A percentile compares a stretch with the other conserved stretches of the same genome.
These are phyloP conservation scores for Golovinomyces cichoracearum DNA, from an alignment of 2,329 filamentous ascomycete species.

Conservation along the genomic window DNA sequence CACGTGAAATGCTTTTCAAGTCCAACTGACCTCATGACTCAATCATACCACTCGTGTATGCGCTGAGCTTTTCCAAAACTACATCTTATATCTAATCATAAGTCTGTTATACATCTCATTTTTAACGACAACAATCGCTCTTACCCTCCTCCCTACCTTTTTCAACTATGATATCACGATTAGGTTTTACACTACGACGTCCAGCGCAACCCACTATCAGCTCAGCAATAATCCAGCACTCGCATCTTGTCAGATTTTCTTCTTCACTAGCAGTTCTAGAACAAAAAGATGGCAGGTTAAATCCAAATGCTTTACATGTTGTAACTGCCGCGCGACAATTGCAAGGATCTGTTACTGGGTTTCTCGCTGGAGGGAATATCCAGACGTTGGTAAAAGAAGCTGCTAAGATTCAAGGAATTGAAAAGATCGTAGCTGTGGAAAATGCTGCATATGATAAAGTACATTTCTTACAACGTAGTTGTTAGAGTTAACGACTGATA, in stretches of 20 bases:
- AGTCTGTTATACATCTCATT: no score
- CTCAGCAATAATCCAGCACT: conserved; percentile 13
- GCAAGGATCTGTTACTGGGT: conserved; percentile 62
- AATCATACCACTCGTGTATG: no score
- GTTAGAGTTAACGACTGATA: conserved; percentile 2
- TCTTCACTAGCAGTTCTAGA: conserved; percentile 73
- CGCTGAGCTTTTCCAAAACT: no score
- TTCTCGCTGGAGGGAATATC: conserved; percentile 59
- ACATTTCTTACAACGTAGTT: conserved; percentile 4
- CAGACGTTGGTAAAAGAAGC: conserved; percentile 57
- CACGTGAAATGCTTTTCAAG: no score
- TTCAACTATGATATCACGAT: conserved; percentile 14
- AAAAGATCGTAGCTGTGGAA: conserved; percentile 74
- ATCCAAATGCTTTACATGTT: conserved; percentile 54
- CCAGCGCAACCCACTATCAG: conserved; percentile 7
- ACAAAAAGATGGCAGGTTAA: conserved; percentile 72
- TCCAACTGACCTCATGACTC: no score
- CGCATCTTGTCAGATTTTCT: not conserved
- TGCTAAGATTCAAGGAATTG: conserved; percentile 67
- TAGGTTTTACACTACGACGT: conserved; percentile 11
- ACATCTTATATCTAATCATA: no score
- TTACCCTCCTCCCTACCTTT: no score
- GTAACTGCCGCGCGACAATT: conserved; percentile 69
- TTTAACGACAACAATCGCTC: no score
- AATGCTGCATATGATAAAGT: conserved; percentile 85